Base-by-base conservation (phyloP, 176 grass and related monocot species). In the Oryza meyeriana region DNA sequence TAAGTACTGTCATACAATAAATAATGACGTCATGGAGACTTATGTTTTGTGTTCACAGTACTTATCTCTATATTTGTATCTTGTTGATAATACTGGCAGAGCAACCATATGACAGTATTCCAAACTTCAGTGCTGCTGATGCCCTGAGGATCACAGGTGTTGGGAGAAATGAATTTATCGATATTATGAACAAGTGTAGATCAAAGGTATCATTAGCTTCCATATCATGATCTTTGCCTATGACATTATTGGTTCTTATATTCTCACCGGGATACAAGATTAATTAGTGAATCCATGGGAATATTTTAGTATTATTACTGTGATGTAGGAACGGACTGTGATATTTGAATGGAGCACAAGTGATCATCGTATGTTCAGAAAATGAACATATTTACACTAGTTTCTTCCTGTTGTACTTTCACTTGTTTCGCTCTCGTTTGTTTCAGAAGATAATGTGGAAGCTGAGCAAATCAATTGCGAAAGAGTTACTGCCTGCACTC, bases 361-460 rank as follows among this genome's bases (percentile, higher is more conserved):
- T 70, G 22, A 32, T 77, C 47, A n/a, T 20, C 50, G 24, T 85
- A 48, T 64, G 7, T 71, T 77, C 3, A 44, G 6, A 69, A 61
- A 80, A 41, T 50, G 2, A 70, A 79, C 67, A 65, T 14, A 14
- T 4, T 6, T 10, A 2, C 45, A 39, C 57, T 41, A 59, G 22
- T 29, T 87, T 69, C 32, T 35, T 76, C 74, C 8, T 91, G 28
- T 78, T 75, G 68, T 52, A 42, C 14, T 42, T 78, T 75, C 33
- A 68, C 12, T 41, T 40, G 17, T 34, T 83, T 76, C 36, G 79
- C 1, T 89, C 89, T 68, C 63, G 35, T 22, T 16, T 13, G 71
- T 29, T 82, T 70, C 38, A 95, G 92, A 98, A 93, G 80, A 95
- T 98, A 91, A 98, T 98, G 96, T 98, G 96, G 96, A 98, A 98